Evolutionary conservation across 2,329 filamentous ascomycete species (phyloP).

Genomic region (Aspergillus calidoustus): DNA sequence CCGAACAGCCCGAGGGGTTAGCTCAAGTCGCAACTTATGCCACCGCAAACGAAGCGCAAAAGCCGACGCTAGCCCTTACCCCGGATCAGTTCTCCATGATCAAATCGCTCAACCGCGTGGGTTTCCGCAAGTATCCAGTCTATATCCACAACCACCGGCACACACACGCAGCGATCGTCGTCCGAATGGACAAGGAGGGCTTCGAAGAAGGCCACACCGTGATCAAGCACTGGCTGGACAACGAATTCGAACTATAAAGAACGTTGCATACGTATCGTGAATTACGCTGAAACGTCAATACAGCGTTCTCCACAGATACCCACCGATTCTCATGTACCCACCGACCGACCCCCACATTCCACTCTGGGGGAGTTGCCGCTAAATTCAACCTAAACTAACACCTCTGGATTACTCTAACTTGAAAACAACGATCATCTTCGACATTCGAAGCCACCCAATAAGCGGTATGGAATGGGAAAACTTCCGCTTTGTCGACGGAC

Average conservation of each 20-base stretch:
- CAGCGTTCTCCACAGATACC: no score
- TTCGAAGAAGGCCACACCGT: slow-evolving; percentile 81
- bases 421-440: not conserved
- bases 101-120: slow-evolving; percentile 69
- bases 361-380: not conserved
- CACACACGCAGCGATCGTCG: slow-evolving; percentile 88
- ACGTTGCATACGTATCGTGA: not conserved
- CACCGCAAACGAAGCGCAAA: slow-evolving; percentile 26
- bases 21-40: not conserved
- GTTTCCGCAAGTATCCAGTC: slow-evolving; percentile 62
- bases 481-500: not conserved
- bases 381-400: not conserved
- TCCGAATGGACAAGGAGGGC: slow-evolving; percentile 67
- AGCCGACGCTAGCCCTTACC: slow-evolving; percentile 77
- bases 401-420: not conserved
- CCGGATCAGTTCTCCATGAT: slow-evolving; percentile 86
- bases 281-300: slow-evolving; percentile 1
- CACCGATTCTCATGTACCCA: no score
- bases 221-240: slow-evolving; percentile 77
- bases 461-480: no score
- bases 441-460: not conserved
- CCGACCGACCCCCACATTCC: no score
- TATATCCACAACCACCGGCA: slow-evolving; percentile 68
- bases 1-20: not conserved
- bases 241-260: slow-evolving; percentile 68